Conservation (phyloP, 345 rosid species). For the Euphorbia pulcherrima region DNA sequence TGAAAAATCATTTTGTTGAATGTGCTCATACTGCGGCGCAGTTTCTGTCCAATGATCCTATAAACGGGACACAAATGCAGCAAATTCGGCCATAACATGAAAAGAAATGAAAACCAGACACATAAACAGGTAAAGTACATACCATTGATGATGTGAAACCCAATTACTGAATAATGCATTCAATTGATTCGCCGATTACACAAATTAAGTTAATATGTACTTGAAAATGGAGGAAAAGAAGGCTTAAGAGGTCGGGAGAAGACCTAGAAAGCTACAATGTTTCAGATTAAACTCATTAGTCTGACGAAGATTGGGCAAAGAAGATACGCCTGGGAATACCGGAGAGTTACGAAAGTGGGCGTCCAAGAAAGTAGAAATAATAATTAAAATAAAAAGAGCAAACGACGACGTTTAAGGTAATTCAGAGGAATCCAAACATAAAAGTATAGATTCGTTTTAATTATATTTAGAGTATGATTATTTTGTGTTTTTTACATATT, state of each 20-base stretch:
- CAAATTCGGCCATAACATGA: not conserved
- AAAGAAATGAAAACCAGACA: not conserved
- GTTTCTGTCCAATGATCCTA: constrained; percentile 52
- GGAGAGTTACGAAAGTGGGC: no score
- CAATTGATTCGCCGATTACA: not conserved
- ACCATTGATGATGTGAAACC: constrained; percentile 2
- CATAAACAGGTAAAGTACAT: not conserved
- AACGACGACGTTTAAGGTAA: no score
- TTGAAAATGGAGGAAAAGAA: not conserved
- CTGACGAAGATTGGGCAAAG: no score
- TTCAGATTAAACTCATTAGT: no score
- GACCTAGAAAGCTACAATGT: not conserved
- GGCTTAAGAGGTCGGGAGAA: no score
- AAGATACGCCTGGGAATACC: no score
- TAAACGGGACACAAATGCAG: constrained; percentile 5
- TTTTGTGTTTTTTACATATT: no score
- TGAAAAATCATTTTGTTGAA: constrained; percentile 64
- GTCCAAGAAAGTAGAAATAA: no score
- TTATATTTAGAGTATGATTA: no score
- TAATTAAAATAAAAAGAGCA: no score
- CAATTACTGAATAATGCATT: not conserved
- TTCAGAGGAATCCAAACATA: no score
- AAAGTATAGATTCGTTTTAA: no score
- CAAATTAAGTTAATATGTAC: not conserved
- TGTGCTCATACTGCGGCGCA: constrained; percentile 52